These are phyloP conservation scores for Phytophthora syringae DNA, from an alignment of 352 stramenopile genomes.

Conservation along the genomic window DNA sequence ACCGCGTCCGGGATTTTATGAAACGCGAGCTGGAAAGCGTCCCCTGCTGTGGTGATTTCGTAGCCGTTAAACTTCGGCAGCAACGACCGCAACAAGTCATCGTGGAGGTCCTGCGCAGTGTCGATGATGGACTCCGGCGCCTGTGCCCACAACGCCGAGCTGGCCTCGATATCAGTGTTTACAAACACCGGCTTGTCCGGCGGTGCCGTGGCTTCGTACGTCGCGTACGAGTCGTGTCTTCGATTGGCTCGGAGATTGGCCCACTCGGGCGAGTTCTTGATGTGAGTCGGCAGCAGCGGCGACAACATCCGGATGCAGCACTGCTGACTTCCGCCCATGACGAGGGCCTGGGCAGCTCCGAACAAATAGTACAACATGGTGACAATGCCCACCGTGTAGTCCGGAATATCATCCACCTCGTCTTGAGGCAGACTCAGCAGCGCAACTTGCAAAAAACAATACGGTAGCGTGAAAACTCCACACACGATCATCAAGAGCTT, in stretches of 20 bases:
- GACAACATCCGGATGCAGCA: conserved; percentile 63
- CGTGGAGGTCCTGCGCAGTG: conserved; percentile 62
- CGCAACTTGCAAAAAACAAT: conserved; percentile 57
- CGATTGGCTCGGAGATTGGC: conserved; percentile 33
- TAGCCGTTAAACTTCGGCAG: conserved; percentile 67
- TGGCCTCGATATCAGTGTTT: conserved; percentile 82
- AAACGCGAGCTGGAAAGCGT: conserved; percentile 81
- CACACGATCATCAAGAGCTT: conserved; percentile 76
- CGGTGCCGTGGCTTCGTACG: conserved; percentile 38
- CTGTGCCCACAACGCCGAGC: conserved; percentile 64
- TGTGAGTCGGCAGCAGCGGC: conserved; percentile 58
- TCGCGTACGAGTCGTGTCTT: conserved; percentile 46
- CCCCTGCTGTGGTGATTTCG: conserved; percentile 78
- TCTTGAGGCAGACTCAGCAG: conserved; percentile 49
- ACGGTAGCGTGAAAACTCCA: conserved; percentile 71
- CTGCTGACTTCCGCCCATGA: conserved; percentile 74
- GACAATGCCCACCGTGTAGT: conserved; percentile 60
- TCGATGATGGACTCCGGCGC: conserved; percentile 63
- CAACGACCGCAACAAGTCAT: conserved; percentile 61
- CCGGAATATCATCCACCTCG: conserved; percentile 53
- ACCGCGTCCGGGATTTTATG: conserved; percentile 67
- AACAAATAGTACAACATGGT: conserved; percentile 79
- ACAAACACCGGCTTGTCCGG: conserved; percentile 71
- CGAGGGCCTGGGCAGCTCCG: conserved; percentile 60
- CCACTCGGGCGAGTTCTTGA: conserved; percentile 65